phyloP scores from a whole-genome alignment of 2,329 filamentous ascomycete species.

The Aspergillus candidus region DNA sequence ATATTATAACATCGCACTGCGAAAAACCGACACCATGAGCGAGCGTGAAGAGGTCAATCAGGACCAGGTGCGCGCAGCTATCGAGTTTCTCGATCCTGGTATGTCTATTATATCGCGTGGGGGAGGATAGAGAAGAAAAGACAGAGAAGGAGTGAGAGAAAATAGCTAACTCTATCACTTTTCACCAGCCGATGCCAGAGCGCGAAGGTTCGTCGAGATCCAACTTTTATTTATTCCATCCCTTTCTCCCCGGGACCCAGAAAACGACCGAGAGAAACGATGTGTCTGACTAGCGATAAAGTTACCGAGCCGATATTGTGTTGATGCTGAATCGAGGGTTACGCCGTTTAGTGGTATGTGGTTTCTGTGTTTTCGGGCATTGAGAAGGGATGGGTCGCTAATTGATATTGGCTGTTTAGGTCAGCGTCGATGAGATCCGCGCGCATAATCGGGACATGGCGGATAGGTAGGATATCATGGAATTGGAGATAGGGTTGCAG shows the following conservation, averaged over 20 bases:
- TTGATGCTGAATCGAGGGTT: slow-evolving; percentile 60
- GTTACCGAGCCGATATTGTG: slow-evolving; percentile 86
- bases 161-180: slow-evolving; percentile 13
- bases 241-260: not conserved
- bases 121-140: too few species aligned
- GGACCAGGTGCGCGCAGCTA: slow-evolving; percentile 78
- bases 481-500: not conserved
- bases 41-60: slow-evolving; percentile 74
- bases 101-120: slow-evolving; percentile 28
- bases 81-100: slow-evolving; percentile 93
- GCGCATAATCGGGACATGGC: slow-evolving; percentile 80
- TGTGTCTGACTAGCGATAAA: slow-evolving; percentile 40
- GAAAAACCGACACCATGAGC: slow-evolving; percentile 53
- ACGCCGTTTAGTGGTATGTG: slow-evolving; percentile 50
- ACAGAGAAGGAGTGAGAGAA: too few species aligned
- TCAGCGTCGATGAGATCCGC: slow-evolving; percentile 86
- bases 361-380: not conserved
- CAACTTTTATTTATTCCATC: slow-evolving; percentile 1
- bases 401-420: slow-evolving; percentile 31
- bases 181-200: slow-evolving; percentile 49
- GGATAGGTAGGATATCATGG: slow-evolving; percentile 45
- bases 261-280: not conserved
- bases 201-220: slow-evolving; percentile 43
- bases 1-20: slow-evolving; percentile 6
- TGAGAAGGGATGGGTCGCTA: slow-evolving; percentile 6